Evolutionary conservation across 371 early-diverging fungal genomes (phyloP).

Genomic region (Phascolomyces articulosus): DNA sequence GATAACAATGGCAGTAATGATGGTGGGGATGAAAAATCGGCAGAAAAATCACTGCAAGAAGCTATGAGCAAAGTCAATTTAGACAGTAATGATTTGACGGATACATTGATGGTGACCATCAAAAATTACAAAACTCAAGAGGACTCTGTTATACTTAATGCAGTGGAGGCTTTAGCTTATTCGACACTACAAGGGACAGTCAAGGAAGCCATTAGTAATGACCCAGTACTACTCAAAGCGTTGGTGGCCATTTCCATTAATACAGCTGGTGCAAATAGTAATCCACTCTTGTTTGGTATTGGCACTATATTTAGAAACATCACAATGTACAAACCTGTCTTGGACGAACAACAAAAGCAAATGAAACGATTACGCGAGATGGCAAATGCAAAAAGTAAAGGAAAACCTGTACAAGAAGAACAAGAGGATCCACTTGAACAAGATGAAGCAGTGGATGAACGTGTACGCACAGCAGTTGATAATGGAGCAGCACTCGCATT

Average conservation of each 20-base stretch:
- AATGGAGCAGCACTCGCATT: constrained; percentile 56
- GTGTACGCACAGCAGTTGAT: constrained; percentile 56
- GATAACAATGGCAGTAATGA: constrained; percentile 11
- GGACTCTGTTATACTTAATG: constrained; percentile 27
- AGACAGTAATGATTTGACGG: constrained; percentile 31
- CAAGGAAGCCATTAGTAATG: constrained; percentile 64
- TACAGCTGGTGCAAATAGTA: constrained; percentile 36
- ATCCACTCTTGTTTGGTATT: constrained; percentile 66
- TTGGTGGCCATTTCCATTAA: constrained; percentile 57
- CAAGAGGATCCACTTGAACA: constrained; percentile 56
- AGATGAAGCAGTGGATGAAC: constrained; percentile 63
- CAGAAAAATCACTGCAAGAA: constrained; percentile 11
- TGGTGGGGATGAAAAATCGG: constrained; percentile 15
- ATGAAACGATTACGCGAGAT: constrained; percentile 75
- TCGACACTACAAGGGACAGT: constrained; percentile 61
- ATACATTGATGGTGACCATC: constrained; percentile 37
- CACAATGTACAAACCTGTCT: constrained; percentile 66
- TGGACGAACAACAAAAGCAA: constrained; percentile 83
- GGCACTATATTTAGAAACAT: constrained; percentile 74
- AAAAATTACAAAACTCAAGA: constrained; percentile 38
- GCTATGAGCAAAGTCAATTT: constrained; percentile 39
- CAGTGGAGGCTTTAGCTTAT: constrained; percentile 81
- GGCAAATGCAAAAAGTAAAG: constrained; percentile 49
- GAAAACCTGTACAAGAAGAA: constrained; percentile 29
- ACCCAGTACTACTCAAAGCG: constrained; percentile 57